phyloP scores from a whole-genome alignment of 495 filamentous ascomycete genomes.

The Halenospora varia region DNA sequence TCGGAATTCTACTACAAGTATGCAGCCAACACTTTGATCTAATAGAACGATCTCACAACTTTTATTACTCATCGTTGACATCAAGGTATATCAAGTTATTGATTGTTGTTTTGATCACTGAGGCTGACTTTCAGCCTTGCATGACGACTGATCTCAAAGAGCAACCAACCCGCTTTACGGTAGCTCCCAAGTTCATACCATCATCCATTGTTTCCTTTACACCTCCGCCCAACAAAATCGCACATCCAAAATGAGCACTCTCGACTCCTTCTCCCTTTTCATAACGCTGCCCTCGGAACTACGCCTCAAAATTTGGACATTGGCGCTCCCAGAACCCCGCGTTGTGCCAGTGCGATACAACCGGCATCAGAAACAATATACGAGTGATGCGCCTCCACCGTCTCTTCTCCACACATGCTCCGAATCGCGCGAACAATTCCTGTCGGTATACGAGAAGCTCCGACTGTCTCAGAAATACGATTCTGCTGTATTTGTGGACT shows the following conservation, averaged over 20 bases:
- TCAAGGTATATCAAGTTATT: too few relatives aligned
- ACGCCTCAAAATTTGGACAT: slow-evolving; percentile 16
- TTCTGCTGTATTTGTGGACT: slow-evolving; percentile 21
- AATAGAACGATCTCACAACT: too few relatives aligned
- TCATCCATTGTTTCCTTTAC: background rate
- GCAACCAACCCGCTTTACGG: background rate
- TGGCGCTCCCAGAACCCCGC: slow-evolving; percentile 15
- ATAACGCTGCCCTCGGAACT: slow-evolving; percentile 14
- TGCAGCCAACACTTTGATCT: too few relatives aligned
- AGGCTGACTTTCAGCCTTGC: background rate
- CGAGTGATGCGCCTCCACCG: slow-evolving; percentile 4
- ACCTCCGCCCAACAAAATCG: background rate
- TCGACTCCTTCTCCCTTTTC: slow-evolving; percentile 8
- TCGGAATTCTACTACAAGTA: too few relatives aligned
- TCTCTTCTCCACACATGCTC: slow-evolving; percentile 10
- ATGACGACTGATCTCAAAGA: background rate
- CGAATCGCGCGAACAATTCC: slow-evolving; percentile 17
- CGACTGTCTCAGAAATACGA: slow-evolving; percentile 17
- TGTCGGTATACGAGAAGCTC: slow-evolving; percentile 15
- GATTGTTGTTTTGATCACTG: too few relatives aligned
- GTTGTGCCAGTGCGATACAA: slow-evolving; percentile 18
- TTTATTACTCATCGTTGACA: too few relatives aligned
- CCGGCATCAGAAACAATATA: slow-evolving; percentile 8
- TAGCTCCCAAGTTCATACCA: background rate
- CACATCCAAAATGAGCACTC: background rate